Base-by-base conservation (phyloP, 2,329 filamentous ascomycete genomes). In the Diaporthe amygdali region DNA sequence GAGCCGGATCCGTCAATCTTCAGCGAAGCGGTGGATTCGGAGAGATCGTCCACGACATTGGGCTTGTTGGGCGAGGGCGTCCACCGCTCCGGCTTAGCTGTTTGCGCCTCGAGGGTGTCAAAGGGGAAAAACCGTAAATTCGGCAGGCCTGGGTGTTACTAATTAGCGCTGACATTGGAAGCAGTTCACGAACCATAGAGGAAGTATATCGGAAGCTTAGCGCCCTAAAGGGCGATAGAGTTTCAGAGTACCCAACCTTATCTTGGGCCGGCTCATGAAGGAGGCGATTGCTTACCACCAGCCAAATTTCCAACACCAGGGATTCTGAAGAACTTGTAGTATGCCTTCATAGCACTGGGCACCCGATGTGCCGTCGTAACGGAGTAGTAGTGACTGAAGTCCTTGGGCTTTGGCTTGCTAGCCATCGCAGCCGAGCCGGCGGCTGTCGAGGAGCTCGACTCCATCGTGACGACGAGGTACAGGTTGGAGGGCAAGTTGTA, bases 61-160 rank as follows among this genome's bases (percentile, higher is more conserved):
- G 90, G 89, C 56, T 86, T 83, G 79, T 92, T 93, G 46, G 90
- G 88, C 14, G 91, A 91, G 1, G 92, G 92, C 41, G 88, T 86
- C 87, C 93, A 96, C 80, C 95, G 89, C 74, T 92, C 85, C 9
- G 94, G 91, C 73, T 89, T 88, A 39, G 94, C 94, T 73, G 92
- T 90, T 74, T 92, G 91, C 49, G 95, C 94, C 82, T 97, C 94
- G 74, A 98, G 90, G 0, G 94, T 96, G 77, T 98, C 95, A 81
- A 93, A 97, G 10, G 95, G 95, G 78, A 98, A 98, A 83, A 94
- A 94, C 71, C 88, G 88, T 47, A 92, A 86, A 81, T 96, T 92
- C 20, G 95, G 95, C 27, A 97, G 88, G 72, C 94, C 94, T 95
- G 74, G n/a, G 37, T 49, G 10, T 56, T n/a, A 27, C 7, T n/a